These are phyloP conservation scores for Aaosphaeria arxii DNA, from an alignment of 2,329 filamentous ascomycete species.

Conservation along the genomic window DNA sequence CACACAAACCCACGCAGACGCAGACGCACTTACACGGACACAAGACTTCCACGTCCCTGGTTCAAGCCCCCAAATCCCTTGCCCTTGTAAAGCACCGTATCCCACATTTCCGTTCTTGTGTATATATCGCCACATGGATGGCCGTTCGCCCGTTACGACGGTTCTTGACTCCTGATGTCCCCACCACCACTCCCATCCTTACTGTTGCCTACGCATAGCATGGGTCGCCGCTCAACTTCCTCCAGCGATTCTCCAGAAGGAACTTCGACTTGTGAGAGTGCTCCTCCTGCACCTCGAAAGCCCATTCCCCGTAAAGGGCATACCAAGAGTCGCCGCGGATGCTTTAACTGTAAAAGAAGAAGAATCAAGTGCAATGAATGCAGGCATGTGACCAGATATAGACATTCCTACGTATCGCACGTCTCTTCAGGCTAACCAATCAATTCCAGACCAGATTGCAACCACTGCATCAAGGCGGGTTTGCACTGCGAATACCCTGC, in stretches of 20 bases:
- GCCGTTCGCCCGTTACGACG: neutral
- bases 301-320: constrained; percentile 54
- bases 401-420: neutral
- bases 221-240: constrained; percentile 15
- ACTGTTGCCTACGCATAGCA: constrained; percentile 20
- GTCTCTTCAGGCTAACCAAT: neutral
- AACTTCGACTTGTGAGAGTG: constrained; percentile 16
- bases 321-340: constrained; percentile 64
- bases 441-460: constrained; percentile 54
- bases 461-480: constrained; percentile 61
- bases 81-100: constrained; percentile 5
- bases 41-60: constrained; percentile 18
- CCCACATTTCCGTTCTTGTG: constrained; percentile 9
- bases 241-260: constrained; percentile 31
- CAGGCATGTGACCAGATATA: neutral
- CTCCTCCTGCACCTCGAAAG: constrained; percentile 27
- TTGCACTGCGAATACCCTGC: constrained; percentile 63
- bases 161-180: neutral
- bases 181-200: constrained; percentile 3
- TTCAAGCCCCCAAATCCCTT: constrained; percentile 29
- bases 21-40: too few species aligned
- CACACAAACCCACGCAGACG: too few species aligned
- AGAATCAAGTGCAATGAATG: constrained; percentile 69
- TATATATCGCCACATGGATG: constrained; percentile 26
- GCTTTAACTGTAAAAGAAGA: constrained; percentile 65